A percentile compares a stretch with the other conserved stretches of the same genome.
Evolutionary conservation across 805 yeast species (phyloP).

Genomic region (Lipomyces oligophaga): DNA sequence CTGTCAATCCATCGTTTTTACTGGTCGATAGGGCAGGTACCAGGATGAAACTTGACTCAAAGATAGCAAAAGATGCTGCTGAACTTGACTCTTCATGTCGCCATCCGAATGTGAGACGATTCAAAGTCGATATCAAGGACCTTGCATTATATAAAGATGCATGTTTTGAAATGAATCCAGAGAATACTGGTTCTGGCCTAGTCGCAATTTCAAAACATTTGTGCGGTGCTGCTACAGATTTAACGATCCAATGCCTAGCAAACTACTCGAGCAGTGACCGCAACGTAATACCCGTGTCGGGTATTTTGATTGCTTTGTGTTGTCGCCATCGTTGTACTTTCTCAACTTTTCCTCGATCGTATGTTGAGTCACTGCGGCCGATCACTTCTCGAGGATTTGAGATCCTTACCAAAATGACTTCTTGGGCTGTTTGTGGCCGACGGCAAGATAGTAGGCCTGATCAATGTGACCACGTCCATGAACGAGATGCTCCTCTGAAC

Average conservation of each 20-base stretch:
- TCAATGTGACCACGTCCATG: conserved; percentile 37
- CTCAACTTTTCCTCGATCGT: conserved; percentile 47
- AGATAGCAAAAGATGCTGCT: conserved; percentile 52
- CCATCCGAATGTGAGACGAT: conserved; percentile 45
- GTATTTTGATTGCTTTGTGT: conserved; percentile 83
- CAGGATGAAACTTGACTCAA: conserved; percentile 72
- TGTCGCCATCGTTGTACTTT: conserved; percentile 81
- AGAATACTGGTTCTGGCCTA: conserved; percentile 3
- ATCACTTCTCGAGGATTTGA: conserved; percentile 37
- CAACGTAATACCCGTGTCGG: conserved; percentile 34
- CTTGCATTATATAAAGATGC: too few species aligned
- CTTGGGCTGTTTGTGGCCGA: conserved; percentile 86
- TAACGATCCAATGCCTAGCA: conserved; percentile 64
- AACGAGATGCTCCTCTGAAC: conserved; percentile 36
- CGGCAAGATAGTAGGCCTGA: conserved; percentile 33
- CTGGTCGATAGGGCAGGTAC: conserved; percentile 74
- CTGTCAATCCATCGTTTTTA: conserved; percentile 42
- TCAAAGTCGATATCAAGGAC: conserved; percentile 79
- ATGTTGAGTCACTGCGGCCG: conserved; percentile 12
- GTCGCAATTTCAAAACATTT: conserved; percentile 79
- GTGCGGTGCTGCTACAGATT: conserved; percentile 92
- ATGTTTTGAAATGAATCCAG: neutral
- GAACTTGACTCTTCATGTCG: conserved; percentile 14
- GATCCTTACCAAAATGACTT: conserved; percentile 58
- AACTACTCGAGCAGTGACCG: conserved; percentile 31